Evolutionary conservation across 345 rosid genomes (phyloP), one percentile per base, ranked within the genome.

Genomic region (Citrus maxima): DNA sequence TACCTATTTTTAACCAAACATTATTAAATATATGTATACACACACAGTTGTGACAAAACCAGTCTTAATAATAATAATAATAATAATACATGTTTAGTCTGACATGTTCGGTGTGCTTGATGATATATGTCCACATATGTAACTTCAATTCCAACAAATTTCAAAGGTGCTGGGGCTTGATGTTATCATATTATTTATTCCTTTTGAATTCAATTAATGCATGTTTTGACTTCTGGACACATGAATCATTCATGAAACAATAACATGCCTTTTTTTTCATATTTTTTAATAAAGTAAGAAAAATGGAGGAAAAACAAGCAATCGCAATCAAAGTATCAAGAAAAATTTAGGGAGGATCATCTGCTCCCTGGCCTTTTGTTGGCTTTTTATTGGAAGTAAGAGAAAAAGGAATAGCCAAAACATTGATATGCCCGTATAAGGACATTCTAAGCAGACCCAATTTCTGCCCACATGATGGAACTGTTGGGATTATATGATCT

Each of bases 331-430:
- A 10, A 72, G 68, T 56, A 80, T 75, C 80, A 64, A 70, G 28
- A 75, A 67, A 63, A 35, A 76, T 10, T 79, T 65, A 30, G 67
- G 28, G 70, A 76, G 84, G 77, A 84, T 83, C 86, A 80, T 51
- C 58, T 38, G 8, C n/a, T 72, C 78, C 58, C 62, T 59, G 14
- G 67, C 74, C 24, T 71, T 85, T 88, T 81, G 82, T 81, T 78
- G 81, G 81, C 72, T 82, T 78, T 85, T 82, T 71, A 72, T 86
- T 79, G 86, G 88, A 86, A 78, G 72, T 51, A 32, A 77, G 51
- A 70, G 42, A 46, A 42, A 80, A 61, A 56, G 66, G 82, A 81
- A 70, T 65, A 63, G 71, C 22, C 49, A 14, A 27, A 4, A 46
- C 51, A 13, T 12, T 46, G 3, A 46, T 13, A 13, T 46, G 51